phyloP scores from a whole-genome alignment of 2,329 filamentous ascomycete species.

The Trichoderma koningii region DNA sequence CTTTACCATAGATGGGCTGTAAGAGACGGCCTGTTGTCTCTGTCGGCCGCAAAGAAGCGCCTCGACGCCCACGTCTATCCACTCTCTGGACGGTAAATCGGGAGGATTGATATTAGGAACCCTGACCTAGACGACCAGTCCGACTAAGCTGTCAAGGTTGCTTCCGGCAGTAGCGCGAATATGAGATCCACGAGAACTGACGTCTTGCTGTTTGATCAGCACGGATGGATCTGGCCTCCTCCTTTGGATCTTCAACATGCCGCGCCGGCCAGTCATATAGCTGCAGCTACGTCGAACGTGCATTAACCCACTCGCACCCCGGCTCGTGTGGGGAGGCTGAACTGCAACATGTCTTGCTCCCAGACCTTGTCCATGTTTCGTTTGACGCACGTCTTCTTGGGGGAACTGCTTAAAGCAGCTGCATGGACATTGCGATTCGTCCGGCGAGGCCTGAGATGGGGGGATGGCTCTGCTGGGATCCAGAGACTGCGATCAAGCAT shows the following conservation, averaged over 20 bases:
- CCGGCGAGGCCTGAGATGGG: neutral
- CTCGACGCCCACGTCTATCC: neutral
- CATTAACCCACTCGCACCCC: conserved; percentile 22
- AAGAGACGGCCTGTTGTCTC: neutral
- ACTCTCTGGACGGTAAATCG: neutral
- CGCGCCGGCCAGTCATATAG: conserved; percentile 3
- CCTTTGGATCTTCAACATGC: conserved; percentile 14
- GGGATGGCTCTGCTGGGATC: neutral
- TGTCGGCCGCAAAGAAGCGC: conserved; percentile 2
- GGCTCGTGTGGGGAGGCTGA: conserved; percentile 21
- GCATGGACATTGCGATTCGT: neutral
- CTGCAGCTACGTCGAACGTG: conserved; percentile 9
- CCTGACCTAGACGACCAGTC: neutral
- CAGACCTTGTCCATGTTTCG: neutral
- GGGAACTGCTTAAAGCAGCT: conserved; percentile 1
- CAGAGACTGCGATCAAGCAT: neutral
- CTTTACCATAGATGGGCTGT: too few relatives aligned
- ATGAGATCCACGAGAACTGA: conserved; percentile 2
- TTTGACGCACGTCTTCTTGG: conserved; percentile 1
- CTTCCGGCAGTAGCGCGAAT: neutral
- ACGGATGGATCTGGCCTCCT: conserved; percentile 23
- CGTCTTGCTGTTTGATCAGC: conserved; percentile 24
- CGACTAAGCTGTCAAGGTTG: conserved; percentile 13
- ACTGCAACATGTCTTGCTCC: conserved; percentile 10
- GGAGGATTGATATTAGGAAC: neutral